Evolutionary conservation across 2,329 filamentous ascomycete species (phyloP), one percentile per base, ranked within the genome.

Genomic region (Scedosporium minutisporum): DNA sequence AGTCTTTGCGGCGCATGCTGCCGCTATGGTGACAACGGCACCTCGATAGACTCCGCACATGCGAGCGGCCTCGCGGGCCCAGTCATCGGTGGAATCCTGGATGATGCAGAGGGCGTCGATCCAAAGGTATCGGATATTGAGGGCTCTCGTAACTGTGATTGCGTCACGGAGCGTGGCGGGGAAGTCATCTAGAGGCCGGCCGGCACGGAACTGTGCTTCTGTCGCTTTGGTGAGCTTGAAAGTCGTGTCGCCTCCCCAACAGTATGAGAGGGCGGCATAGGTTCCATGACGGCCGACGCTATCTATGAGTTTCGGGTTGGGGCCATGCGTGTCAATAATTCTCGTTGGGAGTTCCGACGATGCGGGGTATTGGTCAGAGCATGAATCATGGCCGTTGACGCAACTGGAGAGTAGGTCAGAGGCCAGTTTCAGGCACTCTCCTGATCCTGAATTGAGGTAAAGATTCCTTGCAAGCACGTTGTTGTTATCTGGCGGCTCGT

Each of bases 21-120:
- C 46, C 4, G 27, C n/a, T 18, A 61, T 61, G 1, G 60, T 57
- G 14, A 61, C 60, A 1, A 57, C 16, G 27, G 60, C 46, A 48
- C 33, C 33, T 10, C 29, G 7, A n/a, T 61, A 61, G n/a, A 62
- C 25, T 33, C 9, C 16, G 14, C 18, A 18, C 61, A 62, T 62
- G n/a, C 25, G 23, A 6, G 61, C 61, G 1, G 55, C 21, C 61
- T 62, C 61, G 27, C 14, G 7, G 16, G 18, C 29, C 55, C 55
- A 58, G 53, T 62, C 61, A 16, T 48, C 41, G 53, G 14, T n/a
- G 41, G 27, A 25, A 23, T 66, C 65, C 38, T 66, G 65, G 0
- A 65, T 10, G 6, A 65, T 66, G 60, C 65, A 66, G 1, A 66
- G 58, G 4, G 64, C 63, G 57, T 66, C 65, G 7, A 66, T 64